Conservation (phyloP, 2,329 filamentous ascomycete genomes). For the Aspergillus felis region DNA sequence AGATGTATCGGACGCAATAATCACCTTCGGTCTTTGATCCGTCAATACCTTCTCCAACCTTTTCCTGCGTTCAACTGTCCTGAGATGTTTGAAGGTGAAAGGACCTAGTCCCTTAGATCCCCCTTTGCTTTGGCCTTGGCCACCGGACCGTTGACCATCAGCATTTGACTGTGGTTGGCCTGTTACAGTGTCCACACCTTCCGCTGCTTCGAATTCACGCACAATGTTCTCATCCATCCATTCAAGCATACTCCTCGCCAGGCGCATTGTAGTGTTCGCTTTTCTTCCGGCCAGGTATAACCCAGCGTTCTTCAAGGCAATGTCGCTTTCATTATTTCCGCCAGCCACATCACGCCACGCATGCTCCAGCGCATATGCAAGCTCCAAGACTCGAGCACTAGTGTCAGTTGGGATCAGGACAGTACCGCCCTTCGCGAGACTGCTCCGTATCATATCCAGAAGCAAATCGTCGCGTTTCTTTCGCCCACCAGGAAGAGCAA, state of each 20-base stretch:
- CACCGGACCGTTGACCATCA: conserved; percentile 39
- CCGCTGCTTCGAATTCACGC: conserved; percentile 75
- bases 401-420: conserved; percentile 93
- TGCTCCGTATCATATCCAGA: conserved; percentile 73
- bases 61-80: conserved; percentile 74
- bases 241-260: conserved; percentile 92
- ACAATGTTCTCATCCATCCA: conserved; percentile 99
- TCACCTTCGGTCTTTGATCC: conserved; percentile 61
- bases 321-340: conserved; percentile 47
- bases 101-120: conserved; percentile 57
- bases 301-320: conserved; percentile 48
- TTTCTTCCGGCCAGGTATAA: conserved; percentile 84
- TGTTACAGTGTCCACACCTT: conserved; percentile 36
- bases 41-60: conserved; percentile 69
- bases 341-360: conserved; percentile 71
- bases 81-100: conserved; percentile 85
- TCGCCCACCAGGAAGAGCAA: conserved; percentile 66
- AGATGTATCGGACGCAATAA: conserved; percentile 84
- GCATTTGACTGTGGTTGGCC: conserved; percentile 37
- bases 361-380: conserved; percentile 89
- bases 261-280: conserved; percentile 81
- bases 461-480: conserved; percentile 82
- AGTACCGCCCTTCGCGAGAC: conserved; percentile 77
- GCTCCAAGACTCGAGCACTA: conserved; percentile 86
- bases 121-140: conserved; percentile 33